Conservation (phyloP, 805 yeast genomes). For the Metschnikowia hibisci region DNA sequence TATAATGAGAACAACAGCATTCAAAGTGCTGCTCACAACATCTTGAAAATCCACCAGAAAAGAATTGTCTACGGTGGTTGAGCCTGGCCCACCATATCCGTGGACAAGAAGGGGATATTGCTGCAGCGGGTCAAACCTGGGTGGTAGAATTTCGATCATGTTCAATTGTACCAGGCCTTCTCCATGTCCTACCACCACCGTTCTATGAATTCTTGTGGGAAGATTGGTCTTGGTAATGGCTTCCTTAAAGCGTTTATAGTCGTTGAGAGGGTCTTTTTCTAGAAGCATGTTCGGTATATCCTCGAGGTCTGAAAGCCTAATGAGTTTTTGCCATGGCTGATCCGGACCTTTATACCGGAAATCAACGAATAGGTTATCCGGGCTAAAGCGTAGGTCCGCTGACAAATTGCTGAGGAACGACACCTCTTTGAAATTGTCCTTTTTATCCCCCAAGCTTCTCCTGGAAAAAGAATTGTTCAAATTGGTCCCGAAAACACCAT, state of each 20-base stretch:
- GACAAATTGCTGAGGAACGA: not conserved
- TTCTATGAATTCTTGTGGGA: conserved; percentile 47
- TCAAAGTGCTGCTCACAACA: conserved; percentile 50
- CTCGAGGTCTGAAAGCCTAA: conserved; percentile 19
- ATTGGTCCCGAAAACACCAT: conserved; percentile 17
- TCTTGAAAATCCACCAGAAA: conserved; percentile 56
- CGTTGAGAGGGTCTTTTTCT: conserved; percentile 16
- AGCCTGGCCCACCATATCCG: conserved; percentile 82
- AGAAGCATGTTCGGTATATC: conserved; percentile 10
- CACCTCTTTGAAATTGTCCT: not conserved
- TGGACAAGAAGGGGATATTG: conserved; percentile 63
- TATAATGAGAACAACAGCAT: conserved; percentile 59
- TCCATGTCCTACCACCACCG: conserved; percentile 25
- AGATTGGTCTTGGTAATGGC: conserved; percentile 37
- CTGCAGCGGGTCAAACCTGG: conserved; percentile 42
- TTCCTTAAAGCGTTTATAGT: conserved; percentile 14
- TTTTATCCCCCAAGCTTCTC: conserved; percentile 3
- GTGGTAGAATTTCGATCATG: conserved; percentile 62
- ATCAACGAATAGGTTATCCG: conserved; percentile 22
- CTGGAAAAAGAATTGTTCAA: conserved; percentile 10
- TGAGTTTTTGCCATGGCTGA: conserved; percentile 25
- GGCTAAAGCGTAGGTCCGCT: conserved; percentile 17
- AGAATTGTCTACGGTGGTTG: conserved; percentile 49
- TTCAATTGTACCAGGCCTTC: conserved; percentile 41
- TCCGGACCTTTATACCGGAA: conserved; percentile 21